Percentiles rank a stretch among this genome's conserved stretches.
Conservation (phyloP, 139 green algal species). For the Chara braunii region DNA sequence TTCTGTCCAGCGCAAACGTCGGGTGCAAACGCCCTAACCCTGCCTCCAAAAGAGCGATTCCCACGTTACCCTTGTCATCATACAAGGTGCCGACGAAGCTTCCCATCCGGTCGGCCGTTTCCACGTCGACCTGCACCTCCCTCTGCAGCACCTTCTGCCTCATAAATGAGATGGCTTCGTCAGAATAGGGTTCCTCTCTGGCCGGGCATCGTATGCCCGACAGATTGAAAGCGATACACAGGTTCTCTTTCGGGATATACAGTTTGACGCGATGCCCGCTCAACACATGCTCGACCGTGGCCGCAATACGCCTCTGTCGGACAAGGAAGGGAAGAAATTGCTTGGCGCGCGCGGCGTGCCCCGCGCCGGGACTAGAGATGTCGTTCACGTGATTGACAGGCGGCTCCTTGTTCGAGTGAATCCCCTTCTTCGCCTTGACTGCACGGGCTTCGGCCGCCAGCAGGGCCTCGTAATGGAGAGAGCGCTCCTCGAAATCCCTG, state of each 20-base stretch:
- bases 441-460: slow-evolving; percentile 73
- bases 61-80: slow-evolving; percentile 47
- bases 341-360: slow-evolving; percentile 34
- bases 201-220: slow-evolving; percentile 68
- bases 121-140: slow-evolving; percentile 53
- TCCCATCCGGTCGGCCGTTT: slow-evolving; percentile 74
- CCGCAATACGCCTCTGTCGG: slow-evolving; percentile 58
- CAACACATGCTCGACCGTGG: slow-evolving; percentile 76
- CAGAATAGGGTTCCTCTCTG: slow-evolving; percentile 64
- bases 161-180: slow-evolving; percentile 76
- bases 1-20: slow-evolving; percentile 47
- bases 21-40: slow-evolving; percentile 77
- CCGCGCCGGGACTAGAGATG: slow-evolving; percentile 46
- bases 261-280: slow-evolving; percentile 73
- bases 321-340: slow-evolving; percentile 92
- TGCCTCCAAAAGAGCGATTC: slow-evolving; percentile 59
- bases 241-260: slow-evolving; percentile 75
- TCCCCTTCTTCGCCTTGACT: slow-evolving; percentile 65
- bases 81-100: slow-evolving; percentile 76
- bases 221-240: slow-evolving; percentile 78
- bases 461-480: slow-evolving; percentile 76
- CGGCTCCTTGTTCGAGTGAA: slow-evolving; percentile 71
- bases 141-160: slow-evolving; percentile 52
- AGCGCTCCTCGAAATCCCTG: slow-evolving; percentile 63
- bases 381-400: slow-evolving; percentile 74